Base-by-base conservation (phyloP, 73 alveolate species). In the Symbiodinium natans region DNA sequence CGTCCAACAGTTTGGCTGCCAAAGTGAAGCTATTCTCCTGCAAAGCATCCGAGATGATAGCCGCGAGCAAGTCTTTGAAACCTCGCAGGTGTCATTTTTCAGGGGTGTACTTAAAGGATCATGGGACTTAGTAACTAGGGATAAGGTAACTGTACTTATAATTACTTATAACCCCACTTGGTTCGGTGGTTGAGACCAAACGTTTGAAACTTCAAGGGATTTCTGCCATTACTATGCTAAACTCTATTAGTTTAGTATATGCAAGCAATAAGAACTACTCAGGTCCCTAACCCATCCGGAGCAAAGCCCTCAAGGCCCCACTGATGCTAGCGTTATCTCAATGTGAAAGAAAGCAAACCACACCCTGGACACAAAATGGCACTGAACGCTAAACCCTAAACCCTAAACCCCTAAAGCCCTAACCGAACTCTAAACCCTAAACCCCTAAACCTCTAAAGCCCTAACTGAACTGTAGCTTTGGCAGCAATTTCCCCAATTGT, bases 401-500 rank as follows among this genome's bases (percentile, higher is more conserved):
- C 5, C 56, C 5, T 43, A 43, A 43, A 43, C 56, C 56, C 5
- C 56, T 43, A 43, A 43, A 43, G 11, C 56, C 56, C 5, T 43
- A 43, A 43, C 11, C 11, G 5, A 48, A 48, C 63, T 4, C 63
- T 48, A 48, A 48, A 48, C 63, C 63, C 63, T 48, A 48, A 48
- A 48, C 1, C 63, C 63, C 63, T 48, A 48, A 48, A 48, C 63
- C 63, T 23, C 63, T 48, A 48, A 1, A 48, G 21, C 63, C 63
- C 13, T 4, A 48, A 5, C 63, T 48, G 13, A 4, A 4, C 68
- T 11, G 29, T 52, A 63, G 13, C 33, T 31, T 56, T 1, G 1
- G 75, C 29, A 56, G 75, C 59, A 31, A 46, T 86, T 86, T 77
- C 94, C 94, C 94, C 93, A 86, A 40, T 36, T 86, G 94, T 86